Evolutionary conservation across 768 basidiomycete species (phyloP).

Genomic region (Cystobasidium ongulense): DNA sequence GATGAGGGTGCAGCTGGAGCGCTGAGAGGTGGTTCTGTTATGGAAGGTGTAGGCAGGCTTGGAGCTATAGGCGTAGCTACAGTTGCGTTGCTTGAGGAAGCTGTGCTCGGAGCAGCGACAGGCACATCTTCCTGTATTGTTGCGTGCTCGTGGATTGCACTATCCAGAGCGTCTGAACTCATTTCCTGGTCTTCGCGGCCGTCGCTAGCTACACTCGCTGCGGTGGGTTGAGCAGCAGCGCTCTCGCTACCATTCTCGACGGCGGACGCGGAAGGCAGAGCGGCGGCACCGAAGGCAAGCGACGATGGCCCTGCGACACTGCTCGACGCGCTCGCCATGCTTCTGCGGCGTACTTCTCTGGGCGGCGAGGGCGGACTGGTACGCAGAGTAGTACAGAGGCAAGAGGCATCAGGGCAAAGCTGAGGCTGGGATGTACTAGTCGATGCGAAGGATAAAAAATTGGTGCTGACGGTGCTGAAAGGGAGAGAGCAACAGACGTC

Average conservation of each 20-base stretch:
- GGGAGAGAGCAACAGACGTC: background rate
- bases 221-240: background rate
- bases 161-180: background rate
- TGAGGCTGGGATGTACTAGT: background rate
- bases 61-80: background rate
- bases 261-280: background rate
- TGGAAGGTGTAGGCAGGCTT: background rate
- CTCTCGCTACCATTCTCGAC: background rate
- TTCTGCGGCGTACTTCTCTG: background rate
- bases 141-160: background rate
- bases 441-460: background rate
- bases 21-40: background rate
- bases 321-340: background rate
- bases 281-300: background rate
- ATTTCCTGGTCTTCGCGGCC: background rate
- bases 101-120: background rate
- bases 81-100: background rate
- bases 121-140: background rate
- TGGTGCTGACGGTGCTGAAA: background rate
- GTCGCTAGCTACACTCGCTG: background rate
- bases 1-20: background rate
- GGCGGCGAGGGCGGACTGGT: background rate
- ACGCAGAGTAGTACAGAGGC: background rate
- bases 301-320: background rate
- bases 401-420: background rate